Conservation (phyloP, 2,329 filamentous ascomycete genomes). For the Coleophoma eucalyptorum region DNA sequence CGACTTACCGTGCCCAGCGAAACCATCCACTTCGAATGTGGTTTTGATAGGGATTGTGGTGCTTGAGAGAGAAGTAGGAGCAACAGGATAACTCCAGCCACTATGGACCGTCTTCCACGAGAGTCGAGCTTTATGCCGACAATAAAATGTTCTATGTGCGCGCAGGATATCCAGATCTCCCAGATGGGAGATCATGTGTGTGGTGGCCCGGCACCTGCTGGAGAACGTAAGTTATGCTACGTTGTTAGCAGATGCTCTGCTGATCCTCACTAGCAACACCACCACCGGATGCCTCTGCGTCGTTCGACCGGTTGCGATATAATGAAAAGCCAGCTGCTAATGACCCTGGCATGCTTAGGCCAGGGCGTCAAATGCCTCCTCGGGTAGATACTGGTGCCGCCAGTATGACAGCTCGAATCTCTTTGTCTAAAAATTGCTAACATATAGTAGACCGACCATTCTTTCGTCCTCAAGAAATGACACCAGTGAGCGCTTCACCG, state of each 20-base stretch:
- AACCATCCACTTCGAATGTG: no score
- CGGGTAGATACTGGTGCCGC: conserved; percentile 48
- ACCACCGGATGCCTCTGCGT: conserved; percentile 20
- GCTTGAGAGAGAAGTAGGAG: no score
- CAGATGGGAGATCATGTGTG: conserved; percentile 85
- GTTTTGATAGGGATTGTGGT: no score
- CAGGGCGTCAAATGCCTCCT: conserved; percentile 37
- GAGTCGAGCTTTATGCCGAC: conserved; percentile 72
- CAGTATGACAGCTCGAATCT: conserved; percentile 35
- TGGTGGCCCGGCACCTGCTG: conserved; percentile 36
- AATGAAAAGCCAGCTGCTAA: conserved; percentile 17
- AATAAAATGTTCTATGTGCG: conserved; percentile 85
- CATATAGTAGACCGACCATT: conserved; percentile 47
- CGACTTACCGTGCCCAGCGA: no score
- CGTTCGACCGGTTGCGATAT: conserved; percentile 18
- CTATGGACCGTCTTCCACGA: conserved; percentile 21
- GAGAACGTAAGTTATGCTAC: conserved; percentile 35
- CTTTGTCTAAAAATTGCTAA: conserved; percentile 25
- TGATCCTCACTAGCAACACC: conserved; percentile 20
- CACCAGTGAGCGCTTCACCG: conserved; percentile 57
- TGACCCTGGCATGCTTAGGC: conserved; percentile 27
- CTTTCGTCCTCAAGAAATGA: conserved; percentile 53
- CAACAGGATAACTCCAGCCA: no score
- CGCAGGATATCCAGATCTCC: conserved; percentile 74
- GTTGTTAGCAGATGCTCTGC: conserved; percentile 2